Conservation (phyloP, 2,329 filamentous ascomycete genomes). For the Aphanocladium album region DNA sequence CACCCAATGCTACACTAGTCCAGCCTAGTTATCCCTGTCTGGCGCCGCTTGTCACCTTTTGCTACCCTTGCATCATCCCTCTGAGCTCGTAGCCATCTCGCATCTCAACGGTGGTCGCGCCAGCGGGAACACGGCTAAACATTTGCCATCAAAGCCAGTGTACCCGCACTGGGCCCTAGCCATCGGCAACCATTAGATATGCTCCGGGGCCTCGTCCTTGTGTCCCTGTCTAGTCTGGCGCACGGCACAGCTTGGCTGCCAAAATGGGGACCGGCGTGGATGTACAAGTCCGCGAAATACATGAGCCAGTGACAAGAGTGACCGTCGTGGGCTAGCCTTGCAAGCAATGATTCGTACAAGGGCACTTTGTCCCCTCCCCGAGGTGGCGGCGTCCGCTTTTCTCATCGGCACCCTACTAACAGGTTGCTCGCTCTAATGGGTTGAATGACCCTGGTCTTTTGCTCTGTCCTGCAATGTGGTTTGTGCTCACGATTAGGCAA, state of each 20-base stretch:
- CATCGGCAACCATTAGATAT: conserved; percentile 4
- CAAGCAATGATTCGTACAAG: conserved; percentile 7
- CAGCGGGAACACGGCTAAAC: conserved; percentile 10
- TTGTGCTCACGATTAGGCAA: conserved; percentile 7
- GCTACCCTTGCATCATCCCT: conserved; percentile 13
- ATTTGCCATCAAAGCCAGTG: not conserved
- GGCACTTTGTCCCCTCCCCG: not conserved
- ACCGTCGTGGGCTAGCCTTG: not conserved
- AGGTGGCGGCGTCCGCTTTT: conserved; percentile 4
- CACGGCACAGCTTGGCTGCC: conserved; percentile 2
- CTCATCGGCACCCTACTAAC: conserved; percentile 5
- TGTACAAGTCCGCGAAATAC: not conserved
- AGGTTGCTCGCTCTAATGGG: not conserved
- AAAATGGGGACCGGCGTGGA: not conserved
- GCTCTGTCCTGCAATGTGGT: not conserved
- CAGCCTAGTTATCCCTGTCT: conserved; percentile 10
- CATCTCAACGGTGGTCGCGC: conserved; percentile 14
- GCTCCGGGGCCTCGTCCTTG: not conserved
- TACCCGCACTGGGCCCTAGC: conserved; percentile 1
- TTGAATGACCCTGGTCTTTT: not conserved
- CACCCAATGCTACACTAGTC: conserved; percentile 4
- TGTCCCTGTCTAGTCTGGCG: not conserved
- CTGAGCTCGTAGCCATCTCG: conserved; percentile 2
- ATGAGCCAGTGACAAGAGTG: conserved; percentile 1
- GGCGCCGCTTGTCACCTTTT: conserved; percentile 12